Conservation (phyloP, 805 yeast species). For the Candida saitoana region DNA sequence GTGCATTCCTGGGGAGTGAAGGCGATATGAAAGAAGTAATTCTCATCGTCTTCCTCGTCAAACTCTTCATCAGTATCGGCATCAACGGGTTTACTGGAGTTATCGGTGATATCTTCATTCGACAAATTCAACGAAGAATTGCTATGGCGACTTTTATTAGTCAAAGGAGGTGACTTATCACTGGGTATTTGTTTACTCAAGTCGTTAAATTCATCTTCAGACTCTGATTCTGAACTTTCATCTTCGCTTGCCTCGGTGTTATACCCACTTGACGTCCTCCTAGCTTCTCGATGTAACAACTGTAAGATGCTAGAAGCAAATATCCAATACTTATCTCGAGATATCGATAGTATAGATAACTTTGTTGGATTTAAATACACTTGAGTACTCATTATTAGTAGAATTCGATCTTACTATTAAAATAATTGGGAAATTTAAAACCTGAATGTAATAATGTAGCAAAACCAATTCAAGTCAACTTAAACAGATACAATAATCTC, state of each 20-base stretch:
- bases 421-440: no score
- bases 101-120: background rate
- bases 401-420: no score
- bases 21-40: slow-evolving; percentile 55
- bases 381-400: slow-evolving; percentile 46
- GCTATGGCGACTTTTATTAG: background rate
- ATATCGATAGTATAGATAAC: slow-evolving; percentile 50
- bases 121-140: background rate
- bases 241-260: slow-evolving; percentile 5
- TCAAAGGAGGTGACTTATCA: background rate
- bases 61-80: slow-evolving; percentile 11
- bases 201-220: slow-evolving; percentile 4
- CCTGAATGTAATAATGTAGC: background rate
- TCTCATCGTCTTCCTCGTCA: slow-evolving; percentile 16
- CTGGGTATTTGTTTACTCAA: background rate
- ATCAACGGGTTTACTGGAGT: background rate
- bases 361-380: slow-evolving; percentile 45
- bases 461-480: background rate
- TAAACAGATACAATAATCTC: background rate
- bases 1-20: slow-evolving; percentile 63
- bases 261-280: slow-evolving; percentile 12
- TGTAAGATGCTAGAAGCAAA: slow-evolving; percentile 49
- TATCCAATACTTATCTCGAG: slow-evolving; percentile 50
- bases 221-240: slow-evolving; percentile 11
- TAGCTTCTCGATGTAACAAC: slow-evolving; percentile 37